These are phyloP conservation scores for Aplosporella prunicola DNA, from an alignment of 2,329 filamentous ascomycete genomes.

Conservation along the genomic window DNA sequence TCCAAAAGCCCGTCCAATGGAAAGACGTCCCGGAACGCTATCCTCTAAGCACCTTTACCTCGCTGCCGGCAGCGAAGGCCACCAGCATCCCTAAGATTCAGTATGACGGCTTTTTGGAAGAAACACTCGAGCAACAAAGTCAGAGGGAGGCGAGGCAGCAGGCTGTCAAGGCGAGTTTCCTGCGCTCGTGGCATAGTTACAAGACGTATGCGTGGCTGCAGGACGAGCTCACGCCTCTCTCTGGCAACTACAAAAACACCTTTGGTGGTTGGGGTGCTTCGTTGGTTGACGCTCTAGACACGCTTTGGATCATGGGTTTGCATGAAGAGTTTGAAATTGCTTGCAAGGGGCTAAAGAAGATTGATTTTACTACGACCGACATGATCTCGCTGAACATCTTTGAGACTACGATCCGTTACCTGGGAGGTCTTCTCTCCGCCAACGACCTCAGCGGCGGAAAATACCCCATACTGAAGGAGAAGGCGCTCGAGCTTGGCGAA, in stretches of 20 bases:
- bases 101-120: constrained; percentile 24
- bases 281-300: constrained; percentile 51
- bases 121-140: constrained; percentile 23
- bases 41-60: constrained; percentile 22
- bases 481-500: constrained; percentile 33
- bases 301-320: constrained; percentile 53
- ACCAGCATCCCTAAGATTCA: constrained; percentile 27
- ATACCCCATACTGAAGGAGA: constrained; percentile 28
- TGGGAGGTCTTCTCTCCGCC: constrained; percentile 29
- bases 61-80: constrained; percentile 24
- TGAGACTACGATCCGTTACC: constrained; percentile 32
- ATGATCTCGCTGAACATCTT: constrained; percentile 27
- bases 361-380: constrained; percentile 44
- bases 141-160: constrained; percentile 22
- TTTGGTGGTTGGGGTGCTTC: constrained; percentile 52
- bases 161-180: constrained; percentile 28
- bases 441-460: constrained; percentile 27
- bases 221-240: constrained; percentile 44
- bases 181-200: constrained; percentile 41
- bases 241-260: constrained; percentile 36
- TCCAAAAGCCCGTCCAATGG: constrained; percentile 25
- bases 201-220: constrained; percentile 43
- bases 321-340: constrained; percentile 48
- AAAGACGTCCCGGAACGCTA: constrained; percentile 23
- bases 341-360: constrained; percentile 39